Evolutionary conservation across 805 yeast species (phyloP), one percentile per base, ranked within the genome.

Genomic region (Starmerella geochares): DNA sequence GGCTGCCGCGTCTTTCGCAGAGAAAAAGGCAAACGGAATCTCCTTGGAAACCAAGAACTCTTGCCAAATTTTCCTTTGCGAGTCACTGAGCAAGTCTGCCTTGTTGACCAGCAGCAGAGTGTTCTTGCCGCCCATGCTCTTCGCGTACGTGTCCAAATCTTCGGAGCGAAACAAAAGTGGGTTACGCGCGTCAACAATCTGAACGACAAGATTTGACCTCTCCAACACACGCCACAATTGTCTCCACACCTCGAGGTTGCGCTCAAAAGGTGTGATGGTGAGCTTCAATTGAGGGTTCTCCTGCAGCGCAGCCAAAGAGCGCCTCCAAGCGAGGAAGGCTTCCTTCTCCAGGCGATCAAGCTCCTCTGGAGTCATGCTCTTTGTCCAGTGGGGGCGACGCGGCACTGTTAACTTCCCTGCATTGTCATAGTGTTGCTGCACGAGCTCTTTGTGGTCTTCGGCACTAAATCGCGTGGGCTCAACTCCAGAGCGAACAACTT

Each of bases 191-290:
- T 92, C 98, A 25, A 92, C 97, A 70, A 92, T 92, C 65, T 92
- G 98, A 5, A 92, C 96, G 35, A 92, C 79, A 60, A 92, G 73
- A 66, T 90, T 96, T 21, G 92, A 85, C 63, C 97, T 78, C 67
- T 92, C 98, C 21, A 87, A 84, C 39, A 92, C 98, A 69, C 98
- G 78, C 98, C 98, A 92, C 57, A 92, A 71, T 68, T 92, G 98
- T 64, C 92, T 80, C 98, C 98, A 92, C 51, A 92, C 96, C 72
- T 90, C 96, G 56, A 92, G 72, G 65, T 92, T 92, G 71, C 98
- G 79, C 71, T 92, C 98, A 63, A 90, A 92, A 4, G 98, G 98
- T 0, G 98, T 92, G 25, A 54, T 32, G 2, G 58, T 50, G 64
- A 92, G 74, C 52, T 88, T 71, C 60, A 92, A 71, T 65, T 90